Base-by-base conservation (phyloP, 257 asterid species). In the Forsythia viridissima region DNA sequence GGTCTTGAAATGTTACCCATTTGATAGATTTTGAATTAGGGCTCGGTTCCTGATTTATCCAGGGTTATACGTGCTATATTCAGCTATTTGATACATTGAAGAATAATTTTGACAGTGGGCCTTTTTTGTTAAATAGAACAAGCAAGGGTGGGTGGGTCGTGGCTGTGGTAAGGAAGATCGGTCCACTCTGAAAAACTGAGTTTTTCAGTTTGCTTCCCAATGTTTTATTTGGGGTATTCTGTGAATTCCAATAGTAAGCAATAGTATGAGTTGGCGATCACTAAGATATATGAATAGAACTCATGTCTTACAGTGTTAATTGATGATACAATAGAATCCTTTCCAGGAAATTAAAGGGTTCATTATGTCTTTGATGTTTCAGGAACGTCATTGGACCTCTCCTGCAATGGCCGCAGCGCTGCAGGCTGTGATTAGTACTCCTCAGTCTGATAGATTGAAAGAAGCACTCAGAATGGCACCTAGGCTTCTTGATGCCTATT, bases 311-410 rank as follows among this genome's bases (percentile, higher is more conserved):
- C 16, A 20, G 38, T 5, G 37, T 61, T 3, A 61, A 21, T 20
- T 21, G 18, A 59, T 81, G 44, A 42, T 72, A 42, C 41, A 77
- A 42, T 66, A 65, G 61, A 18, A 72, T 63, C 20, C 5, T 57
- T 81, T 84, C 76, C 74, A 55, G 76, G 76, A 44, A 69, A 52
- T 61, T 73, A 9, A 68, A 76, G 73, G 59, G 36, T 70, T 73
- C 40, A 75, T 78, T 63, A 74, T 79, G 37, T 40, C 73, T 59
- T 70, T 83, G 73, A 74, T 89, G 75, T 84, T 82, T 79, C 91
- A 94, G 97, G 98, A 92, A 81, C 98, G 97, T 24, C 98, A 94
- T 82, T 94, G 99, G 99, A 87, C 97, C 75, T 83, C 98, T 82
- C 97, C 99, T 79, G 94, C 90, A 43, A 92, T 94, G 96, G 92